These are phyloP conservation scores for Malassezia cuniculi DNA, from an alignment of 1,284 basidiomycete species.

Conservation along the genomic window DNA sequence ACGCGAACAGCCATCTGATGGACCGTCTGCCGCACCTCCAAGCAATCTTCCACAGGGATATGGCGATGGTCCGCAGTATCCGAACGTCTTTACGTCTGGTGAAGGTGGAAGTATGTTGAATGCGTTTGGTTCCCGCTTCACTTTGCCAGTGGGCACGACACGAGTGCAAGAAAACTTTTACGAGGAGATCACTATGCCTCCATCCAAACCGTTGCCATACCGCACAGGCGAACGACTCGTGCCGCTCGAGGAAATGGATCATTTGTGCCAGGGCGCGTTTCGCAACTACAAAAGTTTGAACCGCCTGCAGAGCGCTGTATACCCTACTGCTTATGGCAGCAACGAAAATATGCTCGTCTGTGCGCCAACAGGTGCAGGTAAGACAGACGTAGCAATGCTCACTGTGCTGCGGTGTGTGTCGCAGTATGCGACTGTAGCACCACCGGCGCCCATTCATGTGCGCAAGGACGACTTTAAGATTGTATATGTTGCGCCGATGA, in stretches of 20 bases:
- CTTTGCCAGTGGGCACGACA: constrained; percentile 70
- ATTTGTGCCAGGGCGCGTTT: constrained; percentile 72
- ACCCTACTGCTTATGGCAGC: constrained; percentile 77
- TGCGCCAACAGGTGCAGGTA: constrained; percentile 52
- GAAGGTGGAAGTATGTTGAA: constrained; percentile 60
- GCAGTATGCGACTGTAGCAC: constrained; percentile 58
- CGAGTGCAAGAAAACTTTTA: constrained; percentile 51
- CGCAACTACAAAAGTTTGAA: constrained; percentile 77
- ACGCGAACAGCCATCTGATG: constrained; percentile 10
- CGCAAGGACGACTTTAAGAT: constrained; percentile 62
- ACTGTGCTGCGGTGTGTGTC: constrained; percentile 75
- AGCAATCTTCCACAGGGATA: constrained; percentile 52
- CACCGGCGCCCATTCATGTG: constrained; percentile 23
- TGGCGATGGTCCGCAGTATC: constrained; percentile 55
- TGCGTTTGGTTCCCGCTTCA: constrained; percentile 60
- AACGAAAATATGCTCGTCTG: constrained; percentile 90
- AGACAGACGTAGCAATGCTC: constrained; percentile 97
- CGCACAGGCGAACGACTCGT: constrained; percentile 62
- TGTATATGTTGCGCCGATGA: constrained; percentile 99
- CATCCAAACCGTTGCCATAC: constrained; percentile 66
- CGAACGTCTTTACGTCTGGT: constrained; percentile 75
- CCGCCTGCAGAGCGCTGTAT: constrained; percentile 88
- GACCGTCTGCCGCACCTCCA: constrained; percentile 45
- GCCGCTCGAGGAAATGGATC: constrained; percentile 61
- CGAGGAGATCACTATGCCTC: constrained; percentile 76